Evolutionary conservation across 805 yeast species (phyloP), one percentile per base, ranked within the genome.

Genomic region (Maudiozyma pseudohumilis): DNA sequence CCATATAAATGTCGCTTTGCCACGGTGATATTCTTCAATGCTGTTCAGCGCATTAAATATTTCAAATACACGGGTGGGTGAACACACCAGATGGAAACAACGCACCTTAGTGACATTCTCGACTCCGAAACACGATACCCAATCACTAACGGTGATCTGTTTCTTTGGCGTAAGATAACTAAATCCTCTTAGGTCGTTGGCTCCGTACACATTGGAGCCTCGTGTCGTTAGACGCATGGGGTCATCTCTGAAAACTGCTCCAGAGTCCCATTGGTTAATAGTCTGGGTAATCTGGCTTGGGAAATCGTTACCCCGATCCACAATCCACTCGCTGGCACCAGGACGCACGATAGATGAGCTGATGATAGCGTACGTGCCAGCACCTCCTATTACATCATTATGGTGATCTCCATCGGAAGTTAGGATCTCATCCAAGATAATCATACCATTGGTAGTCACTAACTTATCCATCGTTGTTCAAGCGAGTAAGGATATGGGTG

Each of bases 391-490:
- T 6, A 88, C 67, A 53, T 83, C 42, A 56, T 43, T 49, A 55
- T 45, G 63, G 65, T 18, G 61, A 48, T 29, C 40, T 44, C 46
- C 66, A 39, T 40, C 61, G 35, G 44, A 60, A 45, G 37, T 57
- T 40, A 74, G 77, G 47, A 87, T 84, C 45, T 85, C 95, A 57
- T 88, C 97, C 13, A 88, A 70, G 50, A 89, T 86, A 60, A 86
- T 81, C 85, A 88, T 80, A 32, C 96, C 97, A 65, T 83, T 65
- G 1, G 94, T 71, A 16, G 80, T 68, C 50, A 84, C 71, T 8
- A 35, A 29, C 32, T n/a, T n/a, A n/a, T n/a, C n/a, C n/a, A n/a
- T n/a, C n/a, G n/a, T n/a, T n/a, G n/a, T n/a, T n/a, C n/a, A n/a
- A n/a, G n/a, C n/a, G n/a, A n/a, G n/a, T n/a, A n/a, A n/a, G n/a